A percentile compares a stretch with the other conserved stretches of the same genome.
phyloP scores from a whole-genome alignment of 129 eudicot species.

The Arctium minus region DNA sequence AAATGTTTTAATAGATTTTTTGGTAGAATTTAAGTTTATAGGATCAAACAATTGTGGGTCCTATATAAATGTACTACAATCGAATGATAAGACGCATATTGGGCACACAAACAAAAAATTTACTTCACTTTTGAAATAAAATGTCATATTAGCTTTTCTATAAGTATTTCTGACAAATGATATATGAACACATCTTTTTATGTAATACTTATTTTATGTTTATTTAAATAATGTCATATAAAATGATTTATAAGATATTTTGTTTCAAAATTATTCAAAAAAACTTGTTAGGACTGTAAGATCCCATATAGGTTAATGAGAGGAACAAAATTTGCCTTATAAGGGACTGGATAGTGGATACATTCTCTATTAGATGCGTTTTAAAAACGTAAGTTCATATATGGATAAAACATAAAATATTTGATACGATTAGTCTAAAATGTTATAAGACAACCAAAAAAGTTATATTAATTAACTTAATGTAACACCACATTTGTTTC shows the following conservation, averaged over 20 bases:
- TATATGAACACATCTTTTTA: neutral
- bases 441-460: neutral
- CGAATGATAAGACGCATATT: neutral
- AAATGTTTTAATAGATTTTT: neutral
- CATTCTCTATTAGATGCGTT: too few species aligned
- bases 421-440: too few species aligned
- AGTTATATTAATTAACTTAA: neutral
- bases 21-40: neutral
- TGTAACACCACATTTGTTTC: neutral
- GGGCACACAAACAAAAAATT: neutral
- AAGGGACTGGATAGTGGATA: too few species aligned
- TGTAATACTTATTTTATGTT: neutral
- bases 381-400: too few species aligned
- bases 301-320: too few species aligned
- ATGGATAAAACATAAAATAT: too few species aligned
- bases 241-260: neutral
- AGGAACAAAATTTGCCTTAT: too few species aligned
- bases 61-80: too few species aligned
- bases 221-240: neutral
- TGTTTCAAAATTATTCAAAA: neutral
- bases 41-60: neutral
- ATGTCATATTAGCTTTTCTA: neutral
- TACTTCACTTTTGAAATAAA: neutral
- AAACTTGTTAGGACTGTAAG: too few species aligned
- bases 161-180: neutral